These are phyloP conservation scores for Citrus medica DNA, from an alignment of 345 rosid species.

Conservation along the genomic window DNA sequence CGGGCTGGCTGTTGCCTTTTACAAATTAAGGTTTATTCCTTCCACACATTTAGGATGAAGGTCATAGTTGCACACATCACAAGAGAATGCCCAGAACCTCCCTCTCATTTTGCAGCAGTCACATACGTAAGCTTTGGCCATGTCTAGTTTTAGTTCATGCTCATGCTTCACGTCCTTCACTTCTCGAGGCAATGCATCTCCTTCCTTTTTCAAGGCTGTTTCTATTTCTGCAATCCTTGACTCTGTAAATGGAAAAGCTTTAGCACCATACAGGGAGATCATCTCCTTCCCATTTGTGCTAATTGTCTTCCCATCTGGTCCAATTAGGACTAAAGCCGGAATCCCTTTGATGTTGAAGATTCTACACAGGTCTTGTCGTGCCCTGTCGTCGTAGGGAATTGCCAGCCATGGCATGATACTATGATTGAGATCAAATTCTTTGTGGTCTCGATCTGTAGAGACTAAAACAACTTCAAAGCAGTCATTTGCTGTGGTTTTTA, in stretches of 20 bases:
- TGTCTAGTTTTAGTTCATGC: constrained; percentile 64
- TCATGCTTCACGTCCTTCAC: constrained; percentile 59
- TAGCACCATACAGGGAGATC: constrained; percentile 59
- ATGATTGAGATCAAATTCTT: constrained; percentile 49
- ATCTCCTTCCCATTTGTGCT: constrained; percentile 51
- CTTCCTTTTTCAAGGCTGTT: constrained; percentile 53
- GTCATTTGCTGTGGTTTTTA: constrained; percentile 22
- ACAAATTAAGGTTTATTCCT: constrained; percentile 12
- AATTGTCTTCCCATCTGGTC: constrained; percentile 60
- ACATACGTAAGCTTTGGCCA: constrained; percentile 74
- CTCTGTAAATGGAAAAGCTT: constrained; percentile 65
- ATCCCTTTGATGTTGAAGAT: constrained; percentile 65
- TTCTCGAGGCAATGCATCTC: constrained; percentile 53
- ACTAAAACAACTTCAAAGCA: constrained; percentile 56
- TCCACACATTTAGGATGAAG: constrained; percentile 74
- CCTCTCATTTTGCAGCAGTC: constrained; percentile 61
- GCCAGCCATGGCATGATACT: constrained; percentile 77
- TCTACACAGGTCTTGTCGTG: constrained; percentile 62
- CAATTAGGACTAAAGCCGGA: constrained; percentile 62
- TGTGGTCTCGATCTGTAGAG: constrained; percentile 63
- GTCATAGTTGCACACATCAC: constrained; percentile 67
- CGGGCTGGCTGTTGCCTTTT: not conserved
- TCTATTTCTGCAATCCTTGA: constrained; percentile 52
- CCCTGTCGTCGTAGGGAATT: constrained; percentile 64
- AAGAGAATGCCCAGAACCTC: constrained; percentile 79